Evolutionary conservation across 2,329 filamentous ascomycete genomes (phyloP), one percentile per base, ranked within the genome.

Genomic region (Berkeleyomyces rouxiae): DNA sequence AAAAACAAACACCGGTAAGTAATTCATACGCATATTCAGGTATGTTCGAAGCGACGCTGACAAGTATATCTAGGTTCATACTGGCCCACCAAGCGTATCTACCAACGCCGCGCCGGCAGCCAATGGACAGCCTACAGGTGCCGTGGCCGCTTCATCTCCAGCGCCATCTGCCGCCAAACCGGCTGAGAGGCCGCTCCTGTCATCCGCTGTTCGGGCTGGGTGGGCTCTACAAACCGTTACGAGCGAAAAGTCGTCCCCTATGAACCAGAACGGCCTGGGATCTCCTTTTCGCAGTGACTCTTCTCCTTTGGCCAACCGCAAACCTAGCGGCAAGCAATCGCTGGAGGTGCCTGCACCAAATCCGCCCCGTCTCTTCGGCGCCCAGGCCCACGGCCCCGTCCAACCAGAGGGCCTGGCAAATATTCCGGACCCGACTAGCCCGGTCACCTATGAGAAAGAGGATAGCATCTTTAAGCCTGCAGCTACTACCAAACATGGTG

Each of bases 201-300:
- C 80, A 4, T 80, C 81, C 1, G 82, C 82, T 43, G 77, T 83
- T n/a, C 75, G 80, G 55, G 81, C 76, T 36, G 81, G 80, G 2
- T 74, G 79, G 58, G 79, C 77, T 39, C 70, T 84, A 11, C 81
- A 83, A 67, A 80, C 76, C 64, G 78, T 83, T 44, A 80, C 81
- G 9, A 82, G 80, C 0, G 81, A 83, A 66, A 78, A 79, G 6
- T 79, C 80, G 0, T 82, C 81, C 0, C 81, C 81, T 1, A 77
- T 78, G 59, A 74, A 71, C 5, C 74, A 79, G 51, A 74, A 74
- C 42, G 76, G 77, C 9, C 71, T 83, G 2, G 75, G 80, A 11
- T 83, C 81, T 62, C 81, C 81, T 0, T 84, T 84, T 66, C 59
- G 33, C 31, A 31, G 43, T 11, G 58, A 36, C 58, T 47, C 43